Conservation (phyloP, 2,329 filamentous ascomycete species). For the Ceratocystis smalleyi region DNA sequence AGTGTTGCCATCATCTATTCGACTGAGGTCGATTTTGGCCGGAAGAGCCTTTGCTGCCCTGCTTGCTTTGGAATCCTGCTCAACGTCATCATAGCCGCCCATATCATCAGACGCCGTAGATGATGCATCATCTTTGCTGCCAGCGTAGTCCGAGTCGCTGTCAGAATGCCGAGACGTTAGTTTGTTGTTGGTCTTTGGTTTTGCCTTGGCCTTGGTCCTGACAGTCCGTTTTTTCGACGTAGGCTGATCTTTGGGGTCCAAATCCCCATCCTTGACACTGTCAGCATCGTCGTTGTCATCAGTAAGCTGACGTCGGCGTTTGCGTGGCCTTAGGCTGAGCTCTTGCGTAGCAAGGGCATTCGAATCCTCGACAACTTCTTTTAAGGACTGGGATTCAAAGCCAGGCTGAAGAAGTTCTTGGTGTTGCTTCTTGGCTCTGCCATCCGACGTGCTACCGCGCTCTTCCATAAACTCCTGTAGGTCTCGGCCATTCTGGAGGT, state of each 20-base stretch:
- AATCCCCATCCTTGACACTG: constrained; percentile 27
- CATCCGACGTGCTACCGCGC: constrained; percentile 21
- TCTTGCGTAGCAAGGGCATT: constrained; percentile 6
- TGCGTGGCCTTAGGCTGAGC: constrained; percentile 10
- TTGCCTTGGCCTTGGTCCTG: background rate
- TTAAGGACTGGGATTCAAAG: constrained; percentile 37
- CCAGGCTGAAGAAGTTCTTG: constrained; percentile 59
- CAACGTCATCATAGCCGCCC: constrained; percentile 15
- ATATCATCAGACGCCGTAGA: constrained; percentile 8
- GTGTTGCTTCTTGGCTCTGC: constrained; percentile 46
- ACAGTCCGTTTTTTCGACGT: constrained; percentile 23
- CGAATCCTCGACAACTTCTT: constrained; percentile 4
- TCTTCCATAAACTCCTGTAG: constrained; percentile 50
- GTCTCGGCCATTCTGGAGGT: constrained; percentile 47
- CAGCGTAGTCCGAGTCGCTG: constrained; percentile 3
- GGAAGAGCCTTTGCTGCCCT: constrained; percentile 11
- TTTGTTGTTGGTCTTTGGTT: constrained; percentile 3
- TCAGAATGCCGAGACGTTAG: background rate
- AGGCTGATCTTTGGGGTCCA: constrained; percentile 22
- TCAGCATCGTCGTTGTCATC: background rate
- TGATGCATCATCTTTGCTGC: background rate
- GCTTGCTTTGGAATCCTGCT: constrained; percentile 10
- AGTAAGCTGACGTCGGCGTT: constrained; percentile 6
- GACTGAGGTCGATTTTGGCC: constrained; percentile 32
- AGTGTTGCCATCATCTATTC: constrained; percentile 81